These are phyloP conservation scores for Aspergillus ochraceoroseus DNA, from an alignment of 2,329 filamentous ascomycete species.

Conservation along the genomic window DNA sequence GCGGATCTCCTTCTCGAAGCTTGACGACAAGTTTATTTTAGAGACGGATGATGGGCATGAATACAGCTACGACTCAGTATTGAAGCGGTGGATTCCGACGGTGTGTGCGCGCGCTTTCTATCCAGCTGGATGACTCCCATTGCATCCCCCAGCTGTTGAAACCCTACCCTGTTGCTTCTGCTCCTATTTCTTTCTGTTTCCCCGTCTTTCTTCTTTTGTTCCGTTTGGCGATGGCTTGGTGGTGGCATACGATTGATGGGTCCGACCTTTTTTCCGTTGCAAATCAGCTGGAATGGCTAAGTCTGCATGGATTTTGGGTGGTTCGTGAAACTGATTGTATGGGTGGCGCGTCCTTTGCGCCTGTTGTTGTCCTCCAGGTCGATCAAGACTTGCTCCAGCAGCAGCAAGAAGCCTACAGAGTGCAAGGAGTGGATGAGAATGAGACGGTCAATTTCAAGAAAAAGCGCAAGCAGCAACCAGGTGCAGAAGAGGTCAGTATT, in stretches of 20 bases:
- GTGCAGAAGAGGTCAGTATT: conserved; percentile 48
- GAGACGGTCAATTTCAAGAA: conserved; percentile 47
- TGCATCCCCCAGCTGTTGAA: conserved; percentile 17
- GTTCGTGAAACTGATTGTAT: conserved; percentile 34
- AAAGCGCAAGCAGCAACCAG: conserved; percentile 50
- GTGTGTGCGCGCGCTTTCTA: conserved; percentile 40
- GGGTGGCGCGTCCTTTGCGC: conserved; percentile 29
- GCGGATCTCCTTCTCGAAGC: conserved; percentile 79
- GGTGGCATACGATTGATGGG: conserved; percentile 4
- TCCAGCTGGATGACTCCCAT: conserved; percentile 16
- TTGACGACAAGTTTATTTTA: conserved; percentile 75
- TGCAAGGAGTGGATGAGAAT: conserved; percentile 56
- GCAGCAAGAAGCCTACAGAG: conserved; percentile 58
- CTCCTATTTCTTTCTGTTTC: conserved; percentile 3
- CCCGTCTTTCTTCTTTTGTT: conserved; percentile 11
- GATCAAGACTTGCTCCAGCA: conserved; percentile 58
- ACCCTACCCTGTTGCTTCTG: conserved; percentile 7
- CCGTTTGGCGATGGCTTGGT: background rate
- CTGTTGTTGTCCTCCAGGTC: conserved; percentile 44
- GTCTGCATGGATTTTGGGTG: conserved; percentile 20
- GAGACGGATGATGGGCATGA: conserved; percentile 80
- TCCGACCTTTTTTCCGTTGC: conserved; percentile 15
- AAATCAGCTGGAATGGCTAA: conserved; percentile 17
- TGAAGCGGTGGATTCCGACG: conserved; percentile 70
- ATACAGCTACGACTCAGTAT: conserved; percentile 70